These are phyloP conservation scores for Yamagishiella unicocca DNA, from an alignment of 139 green algal genomes.

Conservation along the genomic window DNA sequence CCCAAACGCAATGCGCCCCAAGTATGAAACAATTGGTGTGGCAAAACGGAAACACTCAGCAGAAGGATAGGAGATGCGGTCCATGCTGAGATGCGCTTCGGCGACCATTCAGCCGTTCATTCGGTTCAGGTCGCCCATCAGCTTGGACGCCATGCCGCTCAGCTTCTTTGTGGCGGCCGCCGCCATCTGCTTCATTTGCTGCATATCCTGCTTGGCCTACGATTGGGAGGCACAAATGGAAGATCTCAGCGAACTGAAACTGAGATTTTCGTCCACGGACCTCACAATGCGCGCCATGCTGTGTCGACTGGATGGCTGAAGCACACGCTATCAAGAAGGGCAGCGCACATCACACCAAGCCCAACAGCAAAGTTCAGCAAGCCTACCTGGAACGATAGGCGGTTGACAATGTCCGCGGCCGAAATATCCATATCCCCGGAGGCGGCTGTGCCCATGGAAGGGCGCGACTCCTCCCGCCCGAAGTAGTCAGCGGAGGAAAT, in stretches of 20 bases:
- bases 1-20: no score
- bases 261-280: no score
- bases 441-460: neutral
- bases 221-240: no score
- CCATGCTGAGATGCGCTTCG: neutral
- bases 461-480: conserved; percentile 47
- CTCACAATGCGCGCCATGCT: no score
- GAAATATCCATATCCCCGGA: conserved; percentile 71
- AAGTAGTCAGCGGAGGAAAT: conserved; percentile 92
- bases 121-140: conserved; percentile 64
- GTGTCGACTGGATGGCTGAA: no score
- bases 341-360: no score
- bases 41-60: no score
- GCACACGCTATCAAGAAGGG: no score
- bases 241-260: no score
- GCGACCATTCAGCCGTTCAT: conserved; percentile 29
- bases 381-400: conserved; percentile 76
- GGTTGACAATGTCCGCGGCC: conserved; percentile 83
- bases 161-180: conserved; percentile 72
- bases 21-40: no score
- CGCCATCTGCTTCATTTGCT: conserved; percentile 80
- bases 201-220: conserved; percentile 84
- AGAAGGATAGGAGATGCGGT: no score
- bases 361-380: no score
- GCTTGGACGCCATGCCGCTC: conserved; percentile 72